A percentile compares a stretch with the other conserved stretches of the same genome.
Conservation (phyloP, 169 alveolate genomes). For the Eimeria necatrix region DNA sequence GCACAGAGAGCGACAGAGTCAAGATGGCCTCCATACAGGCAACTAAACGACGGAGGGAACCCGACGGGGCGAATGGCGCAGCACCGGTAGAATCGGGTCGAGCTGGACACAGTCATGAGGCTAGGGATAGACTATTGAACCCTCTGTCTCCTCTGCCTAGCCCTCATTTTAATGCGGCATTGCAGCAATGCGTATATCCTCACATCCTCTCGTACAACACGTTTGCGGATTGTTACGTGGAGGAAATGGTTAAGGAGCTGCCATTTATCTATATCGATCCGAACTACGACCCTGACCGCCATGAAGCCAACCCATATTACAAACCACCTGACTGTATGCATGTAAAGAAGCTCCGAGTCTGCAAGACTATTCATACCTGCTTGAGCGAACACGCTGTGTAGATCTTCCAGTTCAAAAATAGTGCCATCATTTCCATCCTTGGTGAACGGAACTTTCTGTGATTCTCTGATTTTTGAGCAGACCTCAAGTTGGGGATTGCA, state of each 20-base stretch:
- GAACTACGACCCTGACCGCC: constrained; percentile 61
- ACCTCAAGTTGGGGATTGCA: constrained; percentile 60
- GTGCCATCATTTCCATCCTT: neutral
- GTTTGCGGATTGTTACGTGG: constrained; percentile 71
- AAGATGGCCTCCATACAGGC: constrained; percentile 54
- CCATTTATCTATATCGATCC: constrained; percentile 79
- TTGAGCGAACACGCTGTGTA: neutral
- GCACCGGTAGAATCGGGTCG: neutral
- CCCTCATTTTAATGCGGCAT: constrained; percentile 73
- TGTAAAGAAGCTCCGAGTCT: neutral
- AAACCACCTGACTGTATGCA: constrained; percentile 71
- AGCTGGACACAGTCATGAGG: neutral
- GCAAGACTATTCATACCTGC: neutral
- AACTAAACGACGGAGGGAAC: constrained; percentile 48
- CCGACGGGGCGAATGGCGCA: neutral
- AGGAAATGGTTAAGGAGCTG: constrained; percentile 76
- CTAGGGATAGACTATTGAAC: constrained; percentile 43
- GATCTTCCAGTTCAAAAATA: too few relatives aligned
- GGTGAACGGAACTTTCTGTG: neutral
- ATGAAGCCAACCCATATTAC: constrained; percentile 80
- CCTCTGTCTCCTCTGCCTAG: constrained; percentile 61
- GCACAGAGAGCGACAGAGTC: neutral
- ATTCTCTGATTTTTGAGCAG: neutral
- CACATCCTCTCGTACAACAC: constrained; percentile 80
- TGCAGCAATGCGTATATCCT: constrained; percentile 78